A percentile compares a stretch with the other conserved stretches of the same genome.
Conservation (phyloP, 2,329 filamentous ascomycete species). For the Cryoendolithus antarcticus region DNA sequence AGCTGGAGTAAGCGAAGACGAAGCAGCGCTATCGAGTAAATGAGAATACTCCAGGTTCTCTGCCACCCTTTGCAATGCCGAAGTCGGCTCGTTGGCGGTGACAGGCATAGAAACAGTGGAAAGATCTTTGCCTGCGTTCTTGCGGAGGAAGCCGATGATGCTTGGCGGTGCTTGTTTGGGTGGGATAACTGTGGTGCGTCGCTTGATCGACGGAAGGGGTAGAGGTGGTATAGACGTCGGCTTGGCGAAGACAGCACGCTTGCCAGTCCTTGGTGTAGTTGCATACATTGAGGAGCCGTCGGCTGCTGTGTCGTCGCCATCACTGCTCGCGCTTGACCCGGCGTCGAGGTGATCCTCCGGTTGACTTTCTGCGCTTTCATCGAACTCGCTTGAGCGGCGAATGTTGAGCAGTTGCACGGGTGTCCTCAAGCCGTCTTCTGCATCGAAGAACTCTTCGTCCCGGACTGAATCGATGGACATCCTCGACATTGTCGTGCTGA, state of each 20-base stretch:
- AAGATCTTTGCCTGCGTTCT: conserved; percentile 95
- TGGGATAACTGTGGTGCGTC: conserved; percentile 58
- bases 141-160: conserved; percentile 84
- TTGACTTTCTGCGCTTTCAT: conserved; percentile 46
- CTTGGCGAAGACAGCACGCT: conserved; percentile 54
- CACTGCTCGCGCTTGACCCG: conserved; percentile 53
- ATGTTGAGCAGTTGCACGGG: conserved; percentile 63
- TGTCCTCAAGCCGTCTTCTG: conserved; percentile 49
- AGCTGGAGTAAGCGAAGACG: conserved; percentile 33
- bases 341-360: conserved; percentile 41
- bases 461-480: conserved; percentile 72
- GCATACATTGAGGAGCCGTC: conserved; percentile 4
- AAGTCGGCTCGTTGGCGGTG: conserved; percentile 85
- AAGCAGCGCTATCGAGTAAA: conserved; percentile 63
- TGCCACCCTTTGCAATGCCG: conserved; percentile 73
- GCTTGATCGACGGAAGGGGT: conserved; percentile 54
- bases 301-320: conserved; percentile 35
- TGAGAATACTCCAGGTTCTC: conserved; percentile 87
- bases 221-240: conserved; percentile 67
- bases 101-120: conserved; percentile 97
- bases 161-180: conserved; percentile 74
- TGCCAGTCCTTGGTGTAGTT: conserved; percentile 15
- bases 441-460: conserved; percentile 89
- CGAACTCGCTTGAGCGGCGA: conserved; percentile 57
- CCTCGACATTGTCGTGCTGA: conserved; percentile 31